A percentile compares a stretch with the other conserved stretches of the same genome.
Conservation (phyloP, 768 basidiomycete species). For the Dentipellis fragilis region DNA sequence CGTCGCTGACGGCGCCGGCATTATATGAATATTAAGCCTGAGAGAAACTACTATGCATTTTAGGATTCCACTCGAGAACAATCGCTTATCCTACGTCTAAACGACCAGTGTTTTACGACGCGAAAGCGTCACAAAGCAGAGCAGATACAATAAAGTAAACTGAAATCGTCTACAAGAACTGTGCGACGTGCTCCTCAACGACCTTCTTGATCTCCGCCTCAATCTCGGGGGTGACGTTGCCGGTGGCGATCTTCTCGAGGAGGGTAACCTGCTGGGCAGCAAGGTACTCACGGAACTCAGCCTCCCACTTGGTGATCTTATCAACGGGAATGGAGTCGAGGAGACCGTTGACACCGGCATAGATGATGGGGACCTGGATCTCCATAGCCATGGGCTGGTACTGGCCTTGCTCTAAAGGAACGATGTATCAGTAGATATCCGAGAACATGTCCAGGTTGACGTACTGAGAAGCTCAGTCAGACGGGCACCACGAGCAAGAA, state of each 20-base stretch:
- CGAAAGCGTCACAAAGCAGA: not conserved
- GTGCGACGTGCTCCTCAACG: constrained; percentile 79
- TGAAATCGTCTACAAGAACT: constrained; percentile 41
- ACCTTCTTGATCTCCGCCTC: constrained; percentile 94
- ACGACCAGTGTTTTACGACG: not conserved
- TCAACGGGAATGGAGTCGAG: constrained; percentile 95
- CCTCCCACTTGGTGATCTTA: constrained; percentile 89
- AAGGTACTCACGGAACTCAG: constrained; percentile 85
- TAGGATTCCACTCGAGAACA: not conserved
- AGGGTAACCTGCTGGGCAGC: constrained; percentile 61
- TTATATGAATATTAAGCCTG: not conserved
- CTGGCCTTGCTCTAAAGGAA: constrained; percentile 70
- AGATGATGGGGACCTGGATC: constrained; percentile 97
- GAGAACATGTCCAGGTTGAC: not conserved
- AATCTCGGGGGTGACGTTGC: constrained; percentile 79
- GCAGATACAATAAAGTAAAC: not conserved
- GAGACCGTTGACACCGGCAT: constrained; percentile 99
- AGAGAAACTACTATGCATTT: constrained; percentile 7
- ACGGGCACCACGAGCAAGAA: constrained; percentile 95
- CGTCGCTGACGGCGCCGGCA: no score
- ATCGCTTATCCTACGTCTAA: constrained; percentile 4
- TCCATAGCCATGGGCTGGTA: constrained; percentile 93
- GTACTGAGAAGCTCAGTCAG: constrained; percentile 82
- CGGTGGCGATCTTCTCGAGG: constrained; percentile 76
- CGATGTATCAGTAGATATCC: not conserved